These are phyloP conservation scores for Mycena kentingensis DNA, from an alignment of 768 basidiomycete genomes.

Conservation along the genomic window DNA sequence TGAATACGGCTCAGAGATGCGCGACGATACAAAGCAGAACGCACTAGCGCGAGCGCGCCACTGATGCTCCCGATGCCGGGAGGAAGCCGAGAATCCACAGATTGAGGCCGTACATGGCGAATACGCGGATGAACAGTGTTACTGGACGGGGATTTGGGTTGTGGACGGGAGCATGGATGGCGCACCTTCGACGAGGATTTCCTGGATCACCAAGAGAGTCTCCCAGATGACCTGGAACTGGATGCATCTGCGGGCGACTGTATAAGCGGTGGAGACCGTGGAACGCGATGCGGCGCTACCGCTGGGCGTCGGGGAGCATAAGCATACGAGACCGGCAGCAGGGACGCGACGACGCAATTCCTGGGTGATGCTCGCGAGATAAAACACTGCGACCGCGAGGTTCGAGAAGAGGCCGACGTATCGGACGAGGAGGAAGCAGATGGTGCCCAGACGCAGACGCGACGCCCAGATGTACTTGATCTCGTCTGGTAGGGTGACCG, in stretches of 20 bases:
- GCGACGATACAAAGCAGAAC: not conserved
- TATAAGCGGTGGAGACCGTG: too few relatives aligned
- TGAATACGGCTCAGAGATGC: not conserved
- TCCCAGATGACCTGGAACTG: slow-evolving; percentile 4
- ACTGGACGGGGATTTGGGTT: not conserved
- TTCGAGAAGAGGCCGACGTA: slow-evolving; percentile 4
- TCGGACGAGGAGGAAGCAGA: slow-evolving; percentile 11
- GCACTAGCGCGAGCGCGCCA: slow-evolving; percentile 9
- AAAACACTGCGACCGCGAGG: slow-evolving; percentile 6
- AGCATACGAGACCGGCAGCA: not conserved
- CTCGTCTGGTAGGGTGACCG: slow-evolving; percentile 4
- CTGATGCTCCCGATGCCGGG: not conserved
- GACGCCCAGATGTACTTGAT: slow-evolving; percentile 9
- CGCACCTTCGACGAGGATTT: slow-evolving; percentile 13
- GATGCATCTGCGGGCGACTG: slow-evolving; percentile 3
- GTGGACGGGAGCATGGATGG: not conserved
- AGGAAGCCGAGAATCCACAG: slow-evolving; percentile 5
- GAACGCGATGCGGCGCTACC: too few relatives aligned
- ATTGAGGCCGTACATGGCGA: slow-evolving; percentile 16
- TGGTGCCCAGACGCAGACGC: slow-evolving; percentile 6
- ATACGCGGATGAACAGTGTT: slow-evolving; percentile 6
- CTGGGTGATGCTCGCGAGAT: slow-evolving; percentile 4
- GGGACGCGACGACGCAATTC: not conserved
- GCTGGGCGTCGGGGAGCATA: too few relatives aligned
- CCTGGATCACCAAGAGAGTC: slow-evolving; percentile 8